These are phyloP conservation scores for Lasiosphaeris hirsuta DNA, from an alignment of 495 filamentous ascomycete genomes.

Conservation along the genomic window DNA sequence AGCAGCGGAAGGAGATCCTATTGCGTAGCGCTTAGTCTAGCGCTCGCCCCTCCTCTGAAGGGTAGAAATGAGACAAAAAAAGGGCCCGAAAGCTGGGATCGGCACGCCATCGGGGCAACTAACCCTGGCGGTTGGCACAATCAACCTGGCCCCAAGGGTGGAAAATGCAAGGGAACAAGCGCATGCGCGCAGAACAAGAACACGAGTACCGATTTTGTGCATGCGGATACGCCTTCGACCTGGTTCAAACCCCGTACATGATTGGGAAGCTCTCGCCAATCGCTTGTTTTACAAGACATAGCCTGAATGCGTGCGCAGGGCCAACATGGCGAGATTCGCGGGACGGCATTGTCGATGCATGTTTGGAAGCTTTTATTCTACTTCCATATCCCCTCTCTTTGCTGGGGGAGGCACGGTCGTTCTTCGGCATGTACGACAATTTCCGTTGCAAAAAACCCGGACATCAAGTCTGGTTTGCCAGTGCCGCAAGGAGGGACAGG, in stretches of 20 bases:
- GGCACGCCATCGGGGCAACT: not conserved
- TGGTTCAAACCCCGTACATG: not conserved
- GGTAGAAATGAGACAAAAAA: not conserved
- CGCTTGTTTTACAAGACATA: constrained; percentile 9
- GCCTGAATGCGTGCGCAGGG: not conserved
- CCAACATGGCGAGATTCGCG: constrained; percentile 2
- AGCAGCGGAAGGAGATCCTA: not conserved
- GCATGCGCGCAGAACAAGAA: not conserved
- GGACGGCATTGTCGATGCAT: not conserved
- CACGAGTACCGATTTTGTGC: not conserved
- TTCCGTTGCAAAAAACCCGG: not conserved
- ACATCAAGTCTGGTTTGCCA: not conserved
- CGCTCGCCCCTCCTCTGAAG: not conserved
- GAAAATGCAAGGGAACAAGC: not conserved
- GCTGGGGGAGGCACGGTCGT: not conserved
- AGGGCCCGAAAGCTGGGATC: not conserved
- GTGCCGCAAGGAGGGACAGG: no score
- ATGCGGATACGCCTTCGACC: not conserved
- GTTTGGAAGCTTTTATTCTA: constrained; percentile 3
- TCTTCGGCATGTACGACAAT: constrained; percentile 6
- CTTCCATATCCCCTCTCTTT: not conserved
- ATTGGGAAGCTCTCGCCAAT: constrained; percentile 4
- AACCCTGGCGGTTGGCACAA: not conserved
- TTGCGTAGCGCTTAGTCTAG: not conserved
- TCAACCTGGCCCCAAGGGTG: not conserved